Base-by-base conservation (phyloP, 192 early-diverging fungal species). In the Gigaspora rosea region DNA sequence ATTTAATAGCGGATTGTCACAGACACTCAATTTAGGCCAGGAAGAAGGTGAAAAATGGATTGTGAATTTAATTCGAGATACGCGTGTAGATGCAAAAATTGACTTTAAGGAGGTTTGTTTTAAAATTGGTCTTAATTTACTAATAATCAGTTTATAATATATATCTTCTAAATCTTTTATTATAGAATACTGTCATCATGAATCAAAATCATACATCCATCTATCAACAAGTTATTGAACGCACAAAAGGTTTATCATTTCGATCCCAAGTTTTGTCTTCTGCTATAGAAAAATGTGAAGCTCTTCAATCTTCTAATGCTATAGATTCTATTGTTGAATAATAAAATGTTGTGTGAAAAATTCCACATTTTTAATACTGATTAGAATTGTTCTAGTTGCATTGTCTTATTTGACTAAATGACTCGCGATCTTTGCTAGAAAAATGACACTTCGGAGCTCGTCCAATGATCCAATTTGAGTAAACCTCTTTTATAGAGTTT, bases 11-110 rank as follows among this genome's bases (percentile, higher is more conserved):
- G 91, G 90, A 46, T 86, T 98, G 78, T 91, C 91, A 66, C 89
- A 91, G 78, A 92, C 90, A 66, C 86, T 98, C 58, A 93, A 94
- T 80, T 88, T 97, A 88, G 87, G 86, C 80, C 89, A 91, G 80
- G 94, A 95, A 78, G 92, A 93, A 80, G 95, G 95, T 70, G 96
- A 97, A 81, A 97, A 97, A 84, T 97, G 96, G 96, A 96, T 98
- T 69, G 96, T 96, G 58, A 94, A 98, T 87, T 87, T 98, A 70
- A 97, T 98, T 82, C 91, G 95, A 52, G 94, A 97, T 77, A 96
- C 95, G 22, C 88, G 94, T 79, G 95, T 97, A 79, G 96, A 98
- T 73, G 97, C 96, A 79, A 98, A 98, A 90, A 93, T 98, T 79
- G 96, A 98, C 81, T 92, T 90, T 76, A 87, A 96, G 84, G 94